Percentiles rank a stretch among this genome's conserved stretches.
Conservation (phyloP, 768 basidiomycete species). For the Floccularia luteovirens region DNA sequence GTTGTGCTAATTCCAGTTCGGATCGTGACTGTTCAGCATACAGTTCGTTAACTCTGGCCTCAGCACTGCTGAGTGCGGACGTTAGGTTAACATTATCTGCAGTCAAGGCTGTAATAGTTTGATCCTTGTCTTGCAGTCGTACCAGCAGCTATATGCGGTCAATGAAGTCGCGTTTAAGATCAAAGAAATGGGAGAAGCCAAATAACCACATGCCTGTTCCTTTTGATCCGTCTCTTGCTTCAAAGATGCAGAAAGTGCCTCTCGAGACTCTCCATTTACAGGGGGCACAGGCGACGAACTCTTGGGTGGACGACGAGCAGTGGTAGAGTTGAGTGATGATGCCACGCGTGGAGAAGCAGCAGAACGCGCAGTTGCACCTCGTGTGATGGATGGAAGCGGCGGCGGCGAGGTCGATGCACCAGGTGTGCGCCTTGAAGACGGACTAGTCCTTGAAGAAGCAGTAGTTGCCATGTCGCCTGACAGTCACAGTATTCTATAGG, state of each 20-base stretch:
- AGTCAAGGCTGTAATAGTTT: slow-evolving; percentile 51
- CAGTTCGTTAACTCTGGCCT: slow-evolving; percentile 68
- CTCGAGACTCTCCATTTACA: slow-evolving; percentile 39
- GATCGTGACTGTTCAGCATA: slow-evolving; percentile 77
- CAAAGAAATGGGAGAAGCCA: slow-evolving; percentile 5
- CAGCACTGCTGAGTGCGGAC: slow-evolving; percentile 60
- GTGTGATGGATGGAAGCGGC: slow-evolving; percentile 36
- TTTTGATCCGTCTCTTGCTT: slow-evolving; percentile 77
- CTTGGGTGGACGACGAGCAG: slow-evolving; percentile 41
- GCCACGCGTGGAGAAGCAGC: slow-evolving; percentile 51
- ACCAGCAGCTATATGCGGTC: slow-evolving; percentile 69
- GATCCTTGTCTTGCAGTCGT: slow-evolving; percentile 74
- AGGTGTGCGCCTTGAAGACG: slow-evolving; percentile 38
- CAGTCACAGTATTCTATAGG: slow-evolving; percentile 7
- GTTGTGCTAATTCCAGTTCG: slow-evolving; percentile 76
- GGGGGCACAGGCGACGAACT: slow-evolving; percentile 34
- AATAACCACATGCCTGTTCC: slow-evolving; percentile 51
- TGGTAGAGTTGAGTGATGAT: slow-evolving; percentile 40
- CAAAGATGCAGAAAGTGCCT: slow-evolving; percentile 52
- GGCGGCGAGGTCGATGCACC: slow-evolving; percentile 30
- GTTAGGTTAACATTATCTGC: slow-evolving; percentile 59
- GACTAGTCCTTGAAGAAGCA: slow-evolving; percentile 36
- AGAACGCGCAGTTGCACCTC: slow-evolving; percentile 57
- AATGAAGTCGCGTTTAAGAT: slow-evolving; percentile 6
- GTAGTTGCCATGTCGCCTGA: slow-evolving; percentile 31